Base-by-base conservation (phyloP, 164 flowering plant genomes). In the Hamamelis virginiana region DNA sequence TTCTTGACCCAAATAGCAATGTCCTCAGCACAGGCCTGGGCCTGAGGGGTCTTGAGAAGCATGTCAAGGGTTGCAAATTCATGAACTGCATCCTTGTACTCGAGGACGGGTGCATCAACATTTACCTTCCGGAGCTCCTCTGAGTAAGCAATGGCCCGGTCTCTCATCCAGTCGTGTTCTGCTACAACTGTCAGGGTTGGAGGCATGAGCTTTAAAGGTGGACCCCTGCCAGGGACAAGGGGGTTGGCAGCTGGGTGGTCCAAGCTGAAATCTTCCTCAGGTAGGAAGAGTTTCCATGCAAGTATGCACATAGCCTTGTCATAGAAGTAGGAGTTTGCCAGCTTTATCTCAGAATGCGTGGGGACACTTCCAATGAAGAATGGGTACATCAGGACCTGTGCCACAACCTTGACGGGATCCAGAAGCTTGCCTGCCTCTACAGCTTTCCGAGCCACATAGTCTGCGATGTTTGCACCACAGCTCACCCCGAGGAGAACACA, bases 401-500 rank as follows among this genome's bases (percentile, higher is more conserved):
- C 94, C 1, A 87, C 94, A 45, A 89, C 94, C 68, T 86, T 89
- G 41, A 89, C 89, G 3, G 94, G 94, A 19, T 87, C 94, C 68
- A 89, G 67, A 44, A 70, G 87, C 74, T 70, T 83, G 56, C 88
- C 88, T 5, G 85, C 80, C 70, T 82, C 93, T 0, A 87, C 86
- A 46, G 91, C 86, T 71, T 85, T 87, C 52, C 88, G 78, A 63
- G 87, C 76, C 69, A 88, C 92, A 67, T 83, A 84, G 56, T 89
- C 91, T 11, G 90, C 88, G 53, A 89, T 87, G 65, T 89, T 89
- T 72, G 87, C 87, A 27, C 94, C 94, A 76, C 90, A 87, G 71
- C 91, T 87, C 76, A 86, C 91, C n/a, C 94, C 94, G 47, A 89
- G 91, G 25, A 89, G 84, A 62, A 89, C 91, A 78, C 90, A 89